Evolutionary conservation across 169 alveolate genomes (phyloP), one percentile per base, ranked within the genome.

Genomic region (Babesia gibsoni): DNA sequence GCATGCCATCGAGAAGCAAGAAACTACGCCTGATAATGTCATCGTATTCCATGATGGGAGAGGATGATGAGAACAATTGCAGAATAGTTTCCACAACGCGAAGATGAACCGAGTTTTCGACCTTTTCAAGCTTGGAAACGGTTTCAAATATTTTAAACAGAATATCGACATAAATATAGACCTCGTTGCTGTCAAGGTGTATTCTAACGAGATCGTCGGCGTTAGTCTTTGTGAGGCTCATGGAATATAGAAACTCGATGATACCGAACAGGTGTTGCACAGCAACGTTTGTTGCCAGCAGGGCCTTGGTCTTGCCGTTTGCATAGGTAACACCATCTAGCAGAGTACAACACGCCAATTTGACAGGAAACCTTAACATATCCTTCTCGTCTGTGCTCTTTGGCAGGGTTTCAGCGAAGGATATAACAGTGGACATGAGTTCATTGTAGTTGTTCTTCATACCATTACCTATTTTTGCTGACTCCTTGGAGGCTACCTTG

Each of bases 11-110:
- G 46, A 66, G 54, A 56, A 50, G 41, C 7, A 20, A 42, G 22
- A 66, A 48, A 9, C 54, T 39, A 6, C 67, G 77, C 12, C 64
- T 3, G 14, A 48, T 30, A 18, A 48, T 50, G 22, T 66, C 77
- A 29, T 53, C 77, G 20, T 52, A 66, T 1, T 39, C 0, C 48
- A 66, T 12, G 6, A 66, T 52, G 9, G 52, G 77, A 8, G 77
- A 66, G 20, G 37, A 20, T 1, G 52, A n/a, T 32, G 77, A 46
- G n/a, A 50, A 66, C 5, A 46, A 1, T 3, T 50, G 77, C 52
- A 66, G 77, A 16, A 66, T 20, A n/a, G 77, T 66, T 22, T 66
- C 67, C 9, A 66, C 77, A 0, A 46, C 39, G 57, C 77, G 77
- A 29, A 66, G 42, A 23, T 52, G 67, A 6, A 66, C 77, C 22